These are phyloP conservation scores for Chaetomiaceae sp. DNA, from an alignment of 2,329 filamentous ascomycete species.

Conservation along the genomic window DNA sequence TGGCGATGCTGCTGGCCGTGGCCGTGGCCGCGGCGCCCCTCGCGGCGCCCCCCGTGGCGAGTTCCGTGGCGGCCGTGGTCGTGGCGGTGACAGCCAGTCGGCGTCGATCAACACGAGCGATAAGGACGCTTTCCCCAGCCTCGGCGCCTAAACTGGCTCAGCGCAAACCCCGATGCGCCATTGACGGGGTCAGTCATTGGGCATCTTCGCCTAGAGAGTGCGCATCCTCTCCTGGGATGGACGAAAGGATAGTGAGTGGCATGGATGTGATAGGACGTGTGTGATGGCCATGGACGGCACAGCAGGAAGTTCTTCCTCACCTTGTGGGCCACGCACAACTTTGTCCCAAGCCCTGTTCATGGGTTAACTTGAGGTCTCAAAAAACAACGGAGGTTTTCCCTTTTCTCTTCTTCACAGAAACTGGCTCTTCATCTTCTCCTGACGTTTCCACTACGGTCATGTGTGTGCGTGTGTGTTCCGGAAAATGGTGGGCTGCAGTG, in stretches of 20 bases:
- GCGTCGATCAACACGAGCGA: slow-evolving; percentile 52
- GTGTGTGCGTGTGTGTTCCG: slow-evolving; percentile 3
- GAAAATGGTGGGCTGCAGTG: slow-evolving; percentile 12
- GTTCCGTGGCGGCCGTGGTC: slow-evolving; percentile 38
- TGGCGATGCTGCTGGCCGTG: slow-evolving; percentile 37
- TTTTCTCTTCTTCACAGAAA: slow-evolving; percentile 6
- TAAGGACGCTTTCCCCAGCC: slow-evolving; percentile 54
- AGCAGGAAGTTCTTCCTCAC: neutral
- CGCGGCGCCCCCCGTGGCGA: slow-evolving; percentile 46
- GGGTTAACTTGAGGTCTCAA: neutral
- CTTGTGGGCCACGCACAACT: slow-evolving; percentile 1
- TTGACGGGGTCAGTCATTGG: neutral
- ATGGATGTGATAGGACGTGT: slow-evolving; percentile 11
- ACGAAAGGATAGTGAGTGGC: slow-evolving; percentile 6
- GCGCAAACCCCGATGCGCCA: neutral
- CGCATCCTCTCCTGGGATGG: slow-evolving; percentile 3
- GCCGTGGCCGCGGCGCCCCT: slow-evolving; percentile 43
- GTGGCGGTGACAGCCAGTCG: slow-evolving; percentile 37
- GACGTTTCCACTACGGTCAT: slow-evolving; percentile 6
- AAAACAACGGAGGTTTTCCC: slow-evolving; percentile 11
- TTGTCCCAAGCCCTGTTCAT: too few species aligned
- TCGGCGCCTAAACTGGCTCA: slow-evolving; percentile 32
- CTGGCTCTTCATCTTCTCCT: slow-evolving; percentile 1
- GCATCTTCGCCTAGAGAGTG: slow-evolving; percentile 6
- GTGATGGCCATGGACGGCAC: slow-evolving; percentile 5